A percentile compares a stretch with the other conserved stretches of the same genome.
Evolutionary conservation across 2,329 filamentous ascomycete species (phyloP).

Genomic region (Penicillium sp.): DNA sequence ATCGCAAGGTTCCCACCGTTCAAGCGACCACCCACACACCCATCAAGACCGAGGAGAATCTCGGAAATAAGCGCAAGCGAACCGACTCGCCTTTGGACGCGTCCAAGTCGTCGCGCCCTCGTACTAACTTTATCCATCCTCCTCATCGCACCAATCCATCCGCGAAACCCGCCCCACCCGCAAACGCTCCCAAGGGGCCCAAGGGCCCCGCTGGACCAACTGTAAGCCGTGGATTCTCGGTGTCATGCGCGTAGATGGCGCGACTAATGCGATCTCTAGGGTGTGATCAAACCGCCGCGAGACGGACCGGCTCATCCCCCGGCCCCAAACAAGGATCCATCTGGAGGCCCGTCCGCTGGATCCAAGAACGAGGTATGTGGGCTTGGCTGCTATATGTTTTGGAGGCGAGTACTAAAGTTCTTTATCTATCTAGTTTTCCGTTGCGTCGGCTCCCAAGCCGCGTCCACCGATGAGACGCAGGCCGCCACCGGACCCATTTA

Average conservation of each 20-base stretch:
- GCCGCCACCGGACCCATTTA: constrained; percentile 39
- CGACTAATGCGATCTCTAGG: constrained; percentile 17
- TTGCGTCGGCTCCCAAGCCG: constrained; percentile 13
- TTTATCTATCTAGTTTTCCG: constrained; percentile 14
- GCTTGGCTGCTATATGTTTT: neutral
- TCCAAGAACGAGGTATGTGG: constrained; percentile 1
- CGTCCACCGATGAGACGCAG: constrained; percentile 33
- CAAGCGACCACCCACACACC: constrained; percentile 25
- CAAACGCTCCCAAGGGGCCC: constrained; percentile 24
- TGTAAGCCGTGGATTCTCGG: constrained; percentile 10
- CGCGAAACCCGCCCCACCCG: constrained; percentile 7
- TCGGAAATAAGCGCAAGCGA: constrained; percentile 32
- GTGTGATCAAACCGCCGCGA: constrained; percentile 38
- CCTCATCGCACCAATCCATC: too few species aligned
- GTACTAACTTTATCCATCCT: constrained; percentile 18
- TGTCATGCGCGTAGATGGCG: neutral
- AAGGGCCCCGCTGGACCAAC: constrained; percentile 5
- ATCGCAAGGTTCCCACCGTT: constrained; percentile 41
- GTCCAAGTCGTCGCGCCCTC: constrained; percentile 25
- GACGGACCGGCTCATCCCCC: constrained; percentile 29
- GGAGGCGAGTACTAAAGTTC: constrained; percentile 10
- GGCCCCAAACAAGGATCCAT: constrained; percentile 14
- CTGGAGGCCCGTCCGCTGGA: constrained; percentile 13
- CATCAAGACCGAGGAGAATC: constrained; percentile 10
- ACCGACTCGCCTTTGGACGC: constrained; percentile 22